Base-by-base conservation (phyloP, 2,329 filamentous ascomycete species). In the Fonsecaea pedrosoi region DNA sequence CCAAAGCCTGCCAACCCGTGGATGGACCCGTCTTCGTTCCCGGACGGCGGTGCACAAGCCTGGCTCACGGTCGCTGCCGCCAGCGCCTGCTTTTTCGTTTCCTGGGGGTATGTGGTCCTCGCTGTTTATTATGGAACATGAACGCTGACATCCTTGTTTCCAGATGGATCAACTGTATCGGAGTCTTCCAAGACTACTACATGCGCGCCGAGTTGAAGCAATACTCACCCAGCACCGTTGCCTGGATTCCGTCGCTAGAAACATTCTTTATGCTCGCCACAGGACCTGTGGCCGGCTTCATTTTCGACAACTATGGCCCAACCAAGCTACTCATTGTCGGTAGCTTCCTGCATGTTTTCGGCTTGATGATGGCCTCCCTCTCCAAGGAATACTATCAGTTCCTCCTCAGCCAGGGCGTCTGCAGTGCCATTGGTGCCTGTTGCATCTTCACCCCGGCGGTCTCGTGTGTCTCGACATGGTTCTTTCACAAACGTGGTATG, bases 301-400 rank as follows among this genome's bases (percentile, higher is more conserved):
- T 89, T 0, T 90, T 84, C 70, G 90, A 92, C 72, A 85, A 80
- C 64, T 85, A 87, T 64, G 89, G 89, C 0, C 87, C 89, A 0
- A 82, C 84, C 34, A 82, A 78, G 55, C 77, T 91, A 1, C 74
- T 86, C 0, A 50, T 85, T 0, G 73, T 78, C 35, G 85, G 85
- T 21, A 82, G 81, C 2, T 78, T 86, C 62, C 72, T 87, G 62
- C 84, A 87, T 66, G 82, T 87, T 61, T 85, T 87, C 62, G 84
- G 85, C 3, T 76, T 87, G 30, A 87, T 87, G 84, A 87, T 87
- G 85, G 78, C 83, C 2, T 84, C 81, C 21, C 76, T 87, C 4
- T 83, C 82, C 18, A 81, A 73, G 0, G 76, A 85, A 66, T 87
- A 87, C 76, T 87, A 85, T 69, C 85, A 87, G 65, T 82, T 87